Base-by-base conservation (phyloP, 345 rosid genomes). In the Hypericum perforatum region DNA sequence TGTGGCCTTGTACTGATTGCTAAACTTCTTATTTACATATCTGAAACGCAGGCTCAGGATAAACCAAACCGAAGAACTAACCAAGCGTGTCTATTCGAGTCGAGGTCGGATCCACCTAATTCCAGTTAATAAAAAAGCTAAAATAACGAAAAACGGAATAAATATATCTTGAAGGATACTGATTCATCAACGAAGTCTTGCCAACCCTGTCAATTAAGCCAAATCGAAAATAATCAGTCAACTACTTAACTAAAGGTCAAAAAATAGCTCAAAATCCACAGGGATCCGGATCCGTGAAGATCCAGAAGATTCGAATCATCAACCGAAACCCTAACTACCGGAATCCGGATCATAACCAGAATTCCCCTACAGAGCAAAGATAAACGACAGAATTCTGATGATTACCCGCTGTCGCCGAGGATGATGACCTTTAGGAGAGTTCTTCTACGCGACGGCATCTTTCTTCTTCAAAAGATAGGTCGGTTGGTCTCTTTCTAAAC, bases 321-420 rank as follows among this genome's bases (percentile, higher is more conserved):
- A 22, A 22, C 32, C 32, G 32, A 22, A 22, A 22, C 32, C 32
- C 32, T 22, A 22, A 22, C 32, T 4, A 1, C 32, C 32, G 1
- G 32, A 22, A 22, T 22, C 32, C 32, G 32, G 32, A 22, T 22
- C 32, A 1, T 22, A 22, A 22, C 32, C 32, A 4, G 32, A 22
- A 22, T 22, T 22, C 32, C 32, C 32, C 32, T 22, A 22, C 32
- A 22, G 4, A 22, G 32, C 32, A 22, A 22, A 22, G 32, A 22
- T 1, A 22, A 22, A 22, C 32, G 32, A 22, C 32, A 22, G 32
- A 22, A 22, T 22, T 22, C 32, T 4, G 32, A 4, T 22, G 32
- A 22, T 22, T 22, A 66, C 70, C 70, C 65, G 57, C 70, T 66
- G 41, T 66, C 70, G 16, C 70, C 70, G 53, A 66, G 70, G 57